phyloP scores from a whole-genome alignment of 495 filamentous ascomycete genomes.

The Chaetomium fimeti region DNA sequence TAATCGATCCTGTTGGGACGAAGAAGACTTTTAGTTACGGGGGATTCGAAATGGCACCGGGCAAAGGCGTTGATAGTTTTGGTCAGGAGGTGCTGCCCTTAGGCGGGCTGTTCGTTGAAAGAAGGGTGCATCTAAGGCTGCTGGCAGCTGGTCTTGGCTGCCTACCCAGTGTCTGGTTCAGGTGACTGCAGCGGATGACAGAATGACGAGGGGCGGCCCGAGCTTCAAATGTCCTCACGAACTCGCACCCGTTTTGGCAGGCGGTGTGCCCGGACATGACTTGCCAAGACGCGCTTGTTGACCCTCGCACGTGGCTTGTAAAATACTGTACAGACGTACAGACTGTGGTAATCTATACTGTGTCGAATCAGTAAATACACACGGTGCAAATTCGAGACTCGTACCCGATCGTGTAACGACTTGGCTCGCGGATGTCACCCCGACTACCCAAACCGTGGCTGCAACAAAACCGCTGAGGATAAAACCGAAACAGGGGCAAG shows the following conservation, averaged over 20 bases:
- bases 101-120: neutral
- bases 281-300: conserved; percentile 19
- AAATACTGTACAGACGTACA: too few species aligned
- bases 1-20: neutral
- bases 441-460: neutral
- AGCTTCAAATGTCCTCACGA: neutral
- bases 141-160: conserved; percentile 13
- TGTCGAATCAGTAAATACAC: too few species aligned
- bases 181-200: conserved; percentile 23
- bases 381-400: too few species aligned
- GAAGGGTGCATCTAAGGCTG: conserved; percentile 1
- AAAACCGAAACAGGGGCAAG: conserved; percentile 1
- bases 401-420: too few species aligned
- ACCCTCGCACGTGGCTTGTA: too few species aligned
- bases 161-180: conserved; percentile 17
- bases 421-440: neutral
- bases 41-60: neutral
- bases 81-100: conserved; percentile 23
- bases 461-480: neutral
- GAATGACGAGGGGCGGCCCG: conserved; percentile 29
- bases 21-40: neutral
- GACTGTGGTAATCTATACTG: too few species aligned
- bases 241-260: conserved; percentile 19
- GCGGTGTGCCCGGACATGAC: conserved; percentile 18
- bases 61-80: neutral